Base-by-base conservation (phyloP, 176 grass and related monocot species). In the Triticum urartu region DNA sequence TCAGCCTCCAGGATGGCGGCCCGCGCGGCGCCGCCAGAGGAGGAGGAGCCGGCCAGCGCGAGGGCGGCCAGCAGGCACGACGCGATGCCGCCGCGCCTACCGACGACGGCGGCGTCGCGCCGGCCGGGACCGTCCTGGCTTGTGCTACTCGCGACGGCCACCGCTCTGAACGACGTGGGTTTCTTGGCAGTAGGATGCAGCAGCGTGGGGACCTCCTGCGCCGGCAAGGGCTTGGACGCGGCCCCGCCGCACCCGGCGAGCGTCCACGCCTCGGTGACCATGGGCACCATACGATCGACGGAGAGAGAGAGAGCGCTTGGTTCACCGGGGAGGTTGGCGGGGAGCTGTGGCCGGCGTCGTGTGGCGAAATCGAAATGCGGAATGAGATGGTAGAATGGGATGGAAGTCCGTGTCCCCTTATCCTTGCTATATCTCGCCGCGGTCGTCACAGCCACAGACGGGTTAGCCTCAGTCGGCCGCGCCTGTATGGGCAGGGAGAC, bases 1-100 rank as follows among this genome's bases (percentile, higher is more conserved):
- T 98, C 94, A 0, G 78, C 94, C 73, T 98, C 97, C 11, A 98
- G 87, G 35, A 98, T 84, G 39, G 88, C 76, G 2, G 96, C 89
- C 65, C 39, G 84, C 33, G 89, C 88, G 3, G 84, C 40, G 17
- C 75, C 87, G 6, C 59, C 12, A 4, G 75, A 58, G 28, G 81
- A 75, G 7, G 83, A 50, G 42, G 71, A 80, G 43, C 85, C 58
- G 0, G 85, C 83, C 7, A 82, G 47, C 1, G 88, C 84, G 25
- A 95, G 11, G 34, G 81, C 79, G 9, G 88, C 81, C 32, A 95
- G 81, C 77, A 91, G 75, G 83, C 86, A 92, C 39, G 84, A 77
- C 6, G 81, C 77, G 59, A 95, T 34, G 47, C 88, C 66, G 20
- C 82, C 35, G 34, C 84, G 88, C 77, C 93, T 86, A 9, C 86